phyloP scores from a whole-genome alignment of 805 yeast species.

The Suhomyces emberorum region DNA sequence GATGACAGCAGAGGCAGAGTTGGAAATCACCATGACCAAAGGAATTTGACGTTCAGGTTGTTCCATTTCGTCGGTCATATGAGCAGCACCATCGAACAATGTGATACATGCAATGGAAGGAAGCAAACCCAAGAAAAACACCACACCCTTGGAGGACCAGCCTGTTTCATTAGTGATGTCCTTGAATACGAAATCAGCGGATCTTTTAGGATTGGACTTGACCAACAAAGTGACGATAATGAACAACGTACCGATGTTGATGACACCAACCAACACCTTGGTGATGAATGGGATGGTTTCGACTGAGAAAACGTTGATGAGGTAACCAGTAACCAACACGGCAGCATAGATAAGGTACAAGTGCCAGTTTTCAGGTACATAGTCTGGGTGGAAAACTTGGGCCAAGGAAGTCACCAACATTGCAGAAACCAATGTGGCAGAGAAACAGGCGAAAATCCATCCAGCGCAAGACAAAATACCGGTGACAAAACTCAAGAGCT shows the following conservation, averaged over 20 bases:
- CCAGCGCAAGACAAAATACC: slow-evolving; percentile 27
- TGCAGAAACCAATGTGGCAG: slow-evolving; percentile 15
- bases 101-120: slow-evolving; percentile 27
- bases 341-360: slow-evolving; percentile 15
- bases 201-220: slow-evolving; percentile 32
- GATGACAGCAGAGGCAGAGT: slow-evolving; percentile 21
- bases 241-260: slow-evolving; percentile 20
- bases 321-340: slow-evolving; percentile 4
- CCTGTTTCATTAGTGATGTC: slow-evolving; percentile 25
- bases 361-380: slow-evolving; percentile 16
- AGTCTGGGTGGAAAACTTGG: slow-evolving; percentile 15
- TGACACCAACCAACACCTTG: slow-evolving; percentile 16
- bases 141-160: slow-evolving; percentile 32
- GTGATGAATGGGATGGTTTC: slow-evolving; percentile 14
- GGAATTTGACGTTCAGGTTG: slow-evolving; percentile 38
- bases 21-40: slow-evolving; percentile 30
- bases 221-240: slow-evolving; percentile 37
- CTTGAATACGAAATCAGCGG: slow-evolving; percentile 25
- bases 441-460: slow-evolving; percentile 21
- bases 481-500: slow-evolving; percentile 24
- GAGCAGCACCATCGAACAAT: slow-evolving; percentile 38
- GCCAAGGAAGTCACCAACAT: slow-evolving; percentile 16
- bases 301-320: slow-evolving; percentile 6
- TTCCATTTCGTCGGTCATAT: slow-evolving; percentile 39
- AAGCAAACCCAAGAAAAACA: slow-evolving; percentile 33